These are phyloP conservation scores for Ganoderma multipileum DNA, from an alignment of 1,284 basidiomycete species.

Conservation along the genomic window DNA sequence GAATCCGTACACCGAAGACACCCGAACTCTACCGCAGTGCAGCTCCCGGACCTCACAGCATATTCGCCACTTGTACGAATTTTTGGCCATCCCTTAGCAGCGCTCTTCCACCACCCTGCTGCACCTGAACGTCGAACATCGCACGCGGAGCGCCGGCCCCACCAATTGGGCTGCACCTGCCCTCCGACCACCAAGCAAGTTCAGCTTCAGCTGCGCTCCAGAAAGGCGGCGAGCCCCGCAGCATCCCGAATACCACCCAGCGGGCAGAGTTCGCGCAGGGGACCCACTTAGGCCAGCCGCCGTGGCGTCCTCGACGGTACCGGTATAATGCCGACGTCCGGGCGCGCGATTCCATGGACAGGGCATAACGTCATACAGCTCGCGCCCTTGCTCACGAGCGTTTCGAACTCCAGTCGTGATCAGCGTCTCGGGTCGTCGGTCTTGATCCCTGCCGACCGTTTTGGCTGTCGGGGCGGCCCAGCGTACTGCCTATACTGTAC, in stretches of 20 bases:
- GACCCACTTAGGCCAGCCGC: slow-evolving; percentile 2
- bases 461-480: not conserved
- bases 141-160: not conserved
- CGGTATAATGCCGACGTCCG: not conserved
- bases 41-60: not conserved
- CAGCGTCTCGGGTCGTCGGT: not conserved
- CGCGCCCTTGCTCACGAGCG: not conserved
- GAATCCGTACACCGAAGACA: not conserved
- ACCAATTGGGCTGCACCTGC: not conserved
- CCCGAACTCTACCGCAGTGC: not conserved
- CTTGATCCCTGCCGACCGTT: not conserved
- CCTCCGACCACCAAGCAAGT: not conserved
- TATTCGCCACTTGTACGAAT: not conserved
- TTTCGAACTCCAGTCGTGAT: not conserved
- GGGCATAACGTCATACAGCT: not conserved
- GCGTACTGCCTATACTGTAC: not conserved
- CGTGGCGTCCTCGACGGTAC: not conserved
- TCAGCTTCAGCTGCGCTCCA: not conserved
- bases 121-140: not conserved
- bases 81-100: not conserved
- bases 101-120: not conserved
- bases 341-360: not conserved
- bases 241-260: not conserved
- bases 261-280: not conserved
- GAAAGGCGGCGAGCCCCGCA: not conserved